Evolutionary conservation across 495 filamentous ascomycete species (phyloP).

Genomic region (Viridothelium virens): DNA sequence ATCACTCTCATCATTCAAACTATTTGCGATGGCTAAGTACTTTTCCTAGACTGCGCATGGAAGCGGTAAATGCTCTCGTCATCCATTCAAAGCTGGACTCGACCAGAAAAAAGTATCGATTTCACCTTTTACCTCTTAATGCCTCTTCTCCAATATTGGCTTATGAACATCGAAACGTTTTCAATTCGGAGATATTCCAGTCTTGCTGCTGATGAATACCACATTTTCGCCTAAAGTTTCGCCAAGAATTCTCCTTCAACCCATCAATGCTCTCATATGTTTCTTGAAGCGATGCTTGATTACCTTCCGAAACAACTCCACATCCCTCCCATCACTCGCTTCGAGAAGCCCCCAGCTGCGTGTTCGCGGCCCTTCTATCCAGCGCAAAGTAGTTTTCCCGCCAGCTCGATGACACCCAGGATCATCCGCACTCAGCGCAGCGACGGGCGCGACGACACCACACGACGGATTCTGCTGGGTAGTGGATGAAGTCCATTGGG

Average conservation of each 20-base stretch:
- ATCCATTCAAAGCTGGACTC: no score
- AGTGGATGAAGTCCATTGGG: conserved; percentile 45
- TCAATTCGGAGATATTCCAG: no score
- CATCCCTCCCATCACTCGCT: conserved; percentile 38
- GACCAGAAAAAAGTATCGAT: no score
- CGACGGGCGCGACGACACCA: conserved; percentile 43
- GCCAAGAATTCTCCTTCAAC: neutral
- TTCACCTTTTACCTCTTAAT: no score
- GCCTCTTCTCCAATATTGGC: no score
- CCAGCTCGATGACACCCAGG: conserved; percentile 41
- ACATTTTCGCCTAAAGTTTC: no score
- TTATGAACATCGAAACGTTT: no score
- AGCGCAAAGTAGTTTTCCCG: conserved; percentile 46
- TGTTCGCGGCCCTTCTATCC: conserved; percentile 38
- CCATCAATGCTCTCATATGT: neutral
- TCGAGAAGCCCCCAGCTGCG: conserved; percentile 37
- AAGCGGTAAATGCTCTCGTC: no score
- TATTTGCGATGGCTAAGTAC: no score
- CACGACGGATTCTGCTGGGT: conserved; percentile 49
- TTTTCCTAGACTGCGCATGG: no score
- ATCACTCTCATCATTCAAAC: no score
- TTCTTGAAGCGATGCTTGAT: conserved; percentile 12
- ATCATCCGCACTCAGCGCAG: conserved; percentile 44
- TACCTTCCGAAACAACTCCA: conserved; percentile 33
- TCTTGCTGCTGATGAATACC: no score